Evolutionary conservation across 2,329 filamentous ascomycete species (phyloP).

Genomic region (Fusarium nematophilum): DNA sequence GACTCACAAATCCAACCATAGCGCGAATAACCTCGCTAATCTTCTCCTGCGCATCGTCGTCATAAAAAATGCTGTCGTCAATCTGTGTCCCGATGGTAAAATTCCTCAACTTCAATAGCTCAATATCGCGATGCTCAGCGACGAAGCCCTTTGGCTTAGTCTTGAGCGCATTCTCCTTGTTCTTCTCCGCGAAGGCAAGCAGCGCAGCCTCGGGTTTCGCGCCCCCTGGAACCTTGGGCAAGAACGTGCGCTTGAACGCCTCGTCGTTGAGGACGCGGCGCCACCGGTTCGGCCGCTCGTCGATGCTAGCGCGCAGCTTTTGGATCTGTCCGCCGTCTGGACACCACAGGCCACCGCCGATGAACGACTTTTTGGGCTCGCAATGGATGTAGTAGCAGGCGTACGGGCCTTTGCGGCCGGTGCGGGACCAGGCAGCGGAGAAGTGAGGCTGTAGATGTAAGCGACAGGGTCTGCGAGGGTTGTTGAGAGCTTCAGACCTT

Average conservation of each 20-base stretch:
- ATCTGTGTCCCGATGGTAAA: constrained; percentile 79
- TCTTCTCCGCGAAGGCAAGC: constrained; percentile 76
- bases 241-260: constrained; percentile 72
- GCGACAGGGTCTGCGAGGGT: constrained; percentile 24
- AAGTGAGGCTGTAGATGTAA: constrained; percentile 73
- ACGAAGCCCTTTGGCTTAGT: constrained; percentile 87
- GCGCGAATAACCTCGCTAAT: constrained; percentile 73
- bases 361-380: constrained; percentile 76
- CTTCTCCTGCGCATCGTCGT: constrained; percentile 70
- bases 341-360: constrained; percentile 86
- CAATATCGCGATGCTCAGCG: constrained; percentile 80
- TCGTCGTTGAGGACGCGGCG: constrained; percentile 73
- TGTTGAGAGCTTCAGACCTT: constrained; percentile 66
- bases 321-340: constrained; percentile 75
- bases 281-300: constrained; percentile 76
- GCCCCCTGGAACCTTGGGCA: constrained; percentile 55
- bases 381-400: constrained; percentile 90
- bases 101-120: constrained; percentile 81
- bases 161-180: constrained; percentile 81
- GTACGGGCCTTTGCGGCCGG: constrained; percentile 87
- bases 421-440: constrained; percentile 87
- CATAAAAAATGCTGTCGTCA: constrained; percentile 72
- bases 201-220: constrained; percentile 65
- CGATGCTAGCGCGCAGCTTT: constrained; percentile 78
- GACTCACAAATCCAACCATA: constrained; percentile 83